phyloP scores from a whole-genome alignment of 2,329 filamentous ascomycete genomes.

The Eurotiales sp. region DNA sequence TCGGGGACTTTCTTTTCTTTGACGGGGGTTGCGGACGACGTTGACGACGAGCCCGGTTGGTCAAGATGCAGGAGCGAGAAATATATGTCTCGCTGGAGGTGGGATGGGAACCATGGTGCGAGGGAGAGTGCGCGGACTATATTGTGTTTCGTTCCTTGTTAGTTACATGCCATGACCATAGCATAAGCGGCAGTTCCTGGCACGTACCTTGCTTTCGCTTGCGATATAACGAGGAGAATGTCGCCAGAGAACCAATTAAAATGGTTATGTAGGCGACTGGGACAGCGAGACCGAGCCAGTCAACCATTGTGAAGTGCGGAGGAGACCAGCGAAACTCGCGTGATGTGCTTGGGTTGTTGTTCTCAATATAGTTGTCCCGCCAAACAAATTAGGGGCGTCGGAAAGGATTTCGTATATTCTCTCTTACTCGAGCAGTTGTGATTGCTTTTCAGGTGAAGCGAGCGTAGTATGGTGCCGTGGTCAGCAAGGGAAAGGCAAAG shows the following conservation, averaged over 20 bases:
- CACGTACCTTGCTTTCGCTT: slow-evolving; percentile 81
- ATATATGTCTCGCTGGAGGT: slow-evolving; percentile 92
- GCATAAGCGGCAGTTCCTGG: no score
- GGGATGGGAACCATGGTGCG: slow-evolving; percentile 88
- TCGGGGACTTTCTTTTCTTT: slow-evolving; percentile 74
- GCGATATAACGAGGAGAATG: slow-evolving; percentile 89
- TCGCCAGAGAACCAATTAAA: slow-evolving; percentile 80
- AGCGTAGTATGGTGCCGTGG: no score
- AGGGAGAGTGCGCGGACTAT: slow-evolving; percentile 75
- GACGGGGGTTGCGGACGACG: no score
- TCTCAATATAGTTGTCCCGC: no score
- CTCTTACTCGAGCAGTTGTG: not conserved
- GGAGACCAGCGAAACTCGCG: not conserved
- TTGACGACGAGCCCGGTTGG: slow-evolving; percentile 43
- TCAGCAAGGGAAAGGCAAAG: not conserved
- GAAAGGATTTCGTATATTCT: no score
- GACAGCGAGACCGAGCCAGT: slow-evolving; percentile 82
- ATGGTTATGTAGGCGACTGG: slow-evolving; percentile 88
- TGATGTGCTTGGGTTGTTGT: not conserved
- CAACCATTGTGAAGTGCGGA: slow-evolving; percentile 43
- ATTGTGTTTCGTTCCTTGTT: slow-evolving; percentile 6
- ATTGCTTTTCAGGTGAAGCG: no score
- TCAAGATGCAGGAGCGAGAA: slow-evolving; percentile 83
- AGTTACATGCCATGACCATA: not conserved
- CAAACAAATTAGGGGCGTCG: no score